phyloP scores from a whole-genome alignment of 208 protist genomes.

The Jaenimonas drosophilae region DNA sequence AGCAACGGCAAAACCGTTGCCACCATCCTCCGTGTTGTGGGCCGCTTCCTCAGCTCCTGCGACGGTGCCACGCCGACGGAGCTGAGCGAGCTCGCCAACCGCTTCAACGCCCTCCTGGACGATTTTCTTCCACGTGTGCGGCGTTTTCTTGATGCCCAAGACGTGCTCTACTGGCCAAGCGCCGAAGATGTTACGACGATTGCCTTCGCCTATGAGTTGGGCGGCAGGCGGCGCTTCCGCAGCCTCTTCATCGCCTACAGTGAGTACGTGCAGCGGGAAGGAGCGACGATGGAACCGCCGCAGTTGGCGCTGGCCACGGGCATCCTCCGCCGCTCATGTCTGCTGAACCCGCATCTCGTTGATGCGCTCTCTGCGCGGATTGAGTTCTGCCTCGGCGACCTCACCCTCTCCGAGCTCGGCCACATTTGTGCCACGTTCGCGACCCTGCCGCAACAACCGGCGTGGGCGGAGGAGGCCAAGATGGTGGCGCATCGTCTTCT shows the following conservation, averaged over 20 bases:
- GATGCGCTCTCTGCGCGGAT: constrained; percentile 37
- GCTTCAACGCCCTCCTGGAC: constrained; percentile 50
- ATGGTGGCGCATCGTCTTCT: constrained; percentile 48
- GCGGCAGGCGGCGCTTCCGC: constrained; percentile 48
- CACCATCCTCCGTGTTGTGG: constrained; percentile 36
- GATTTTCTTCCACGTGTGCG: constrained; percentile 48
- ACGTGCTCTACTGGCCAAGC: constrained; percentile 35
- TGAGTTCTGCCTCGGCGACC: constrained; percentile 62
- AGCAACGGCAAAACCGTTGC: constrained; percentile 33
- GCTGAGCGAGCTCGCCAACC: constrained; percentile 29
- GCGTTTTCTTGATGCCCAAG: constrained; percentile 33
- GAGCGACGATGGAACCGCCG: constrained; percentile 42
- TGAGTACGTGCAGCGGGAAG: constrained; percentile 33
- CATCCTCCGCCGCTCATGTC: constrained; percentile 62
- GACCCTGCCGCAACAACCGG: constrained; percentile 24
- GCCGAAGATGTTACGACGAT: constrained; percentile 52
- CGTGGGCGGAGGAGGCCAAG: constrained; percentile 68
- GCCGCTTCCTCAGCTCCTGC: constrained; percentile 31
- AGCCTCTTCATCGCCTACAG: constrained; percentile 50
- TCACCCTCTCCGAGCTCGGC: constrained; percentile 67
- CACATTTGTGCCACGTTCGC: constrained; percentile 79
- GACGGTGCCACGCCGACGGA: constrained; percentile 17
- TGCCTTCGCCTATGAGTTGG: constrained; percentile 74
- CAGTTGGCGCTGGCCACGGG: constrained; percentile 75
- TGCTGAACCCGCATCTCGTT: constrained; percentile 47